Percentiles rank a stretch among this genome's conserved stretches.
Conservation (phyloP, 2,329 filamentous ascomycete species). For the Nigrospora osmanthi region DNA sequence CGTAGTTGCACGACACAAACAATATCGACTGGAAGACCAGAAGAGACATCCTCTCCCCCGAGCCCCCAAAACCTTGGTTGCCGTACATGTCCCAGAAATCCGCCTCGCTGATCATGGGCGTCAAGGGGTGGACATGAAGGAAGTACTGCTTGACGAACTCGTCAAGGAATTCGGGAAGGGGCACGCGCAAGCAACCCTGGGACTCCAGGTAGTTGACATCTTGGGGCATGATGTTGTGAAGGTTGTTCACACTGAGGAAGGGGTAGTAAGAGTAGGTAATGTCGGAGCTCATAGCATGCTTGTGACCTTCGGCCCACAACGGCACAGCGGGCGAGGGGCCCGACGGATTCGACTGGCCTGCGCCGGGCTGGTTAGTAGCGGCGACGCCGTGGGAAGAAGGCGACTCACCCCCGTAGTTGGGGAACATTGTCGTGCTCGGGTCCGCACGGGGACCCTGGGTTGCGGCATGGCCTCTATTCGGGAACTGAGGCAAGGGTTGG, state of each 20-base stretch:
- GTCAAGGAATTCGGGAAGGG: conserved; percentile 30
- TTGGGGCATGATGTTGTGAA: conserved; percentile 30
- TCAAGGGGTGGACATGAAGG: conserved; percentile 35
- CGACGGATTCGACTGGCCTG: conserved; percentile 3
- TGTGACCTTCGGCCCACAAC: conserved; percentile 19
- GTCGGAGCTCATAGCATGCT: conserved; percentile 17
- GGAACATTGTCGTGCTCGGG: no score
- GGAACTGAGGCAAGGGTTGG: no score
- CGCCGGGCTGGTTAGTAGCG: no score
- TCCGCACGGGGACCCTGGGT: no score
- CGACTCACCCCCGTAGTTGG: no score
- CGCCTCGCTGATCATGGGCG: conserved; percentile 36
- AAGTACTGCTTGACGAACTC: conserved; percentile 42
- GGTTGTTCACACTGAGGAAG: conserved; percentile 29
- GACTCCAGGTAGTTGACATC: conserved; percentile 38
- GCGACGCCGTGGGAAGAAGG: no score
- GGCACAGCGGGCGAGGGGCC: conserved; percentile 11
- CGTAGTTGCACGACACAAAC: conserved; percentile 34
- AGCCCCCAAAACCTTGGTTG: conserved; percentile 10
- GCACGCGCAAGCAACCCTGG: conserved; percentile 37
- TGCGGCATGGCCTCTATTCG: no score
- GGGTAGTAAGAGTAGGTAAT: conserved; percentile 36
- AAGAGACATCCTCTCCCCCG: conserved; percentile 27
- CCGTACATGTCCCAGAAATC: conserved; percentile 39
- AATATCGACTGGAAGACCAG: conserved; percentile 38